phyloP scores from a whole-genome alignment of 1,284 basidiomycete genomes.

The Papiliotrema flavescens region DNA sequence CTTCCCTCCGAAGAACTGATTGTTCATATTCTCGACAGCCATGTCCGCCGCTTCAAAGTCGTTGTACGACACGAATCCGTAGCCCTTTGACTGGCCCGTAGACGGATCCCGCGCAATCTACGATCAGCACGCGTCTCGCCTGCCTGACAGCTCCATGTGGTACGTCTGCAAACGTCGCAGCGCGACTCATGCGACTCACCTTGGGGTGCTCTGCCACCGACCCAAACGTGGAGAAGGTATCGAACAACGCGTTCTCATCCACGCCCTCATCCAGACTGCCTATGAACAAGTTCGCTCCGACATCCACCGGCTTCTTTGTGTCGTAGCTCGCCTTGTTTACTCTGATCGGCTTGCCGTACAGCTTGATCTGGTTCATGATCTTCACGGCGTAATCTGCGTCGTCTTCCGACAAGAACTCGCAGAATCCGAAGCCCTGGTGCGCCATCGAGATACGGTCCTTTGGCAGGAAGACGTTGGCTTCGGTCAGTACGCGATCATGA shows the following conservation, averaged over 20 bases:
- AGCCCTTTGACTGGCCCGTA: conserved; percentile 84
- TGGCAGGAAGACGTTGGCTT: conserved; percentile 97
- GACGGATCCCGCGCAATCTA: conserved; percentile 87
- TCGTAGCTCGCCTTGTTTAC: conserved; percentile 98
- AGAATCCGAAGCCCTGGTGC: conserved; percentile 98
- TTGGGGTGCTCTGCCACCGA: conserved; percentile 91
- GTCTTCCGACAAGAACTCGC: conserved; percentile 96
- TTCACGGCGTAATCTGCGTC: conserved; percentile 99
- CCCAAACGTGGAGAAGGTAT: conserved; percentile 94
- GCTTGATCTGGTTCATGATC: conserved; percentile 99
- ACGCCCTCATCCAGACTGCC: conserved; percentile 92
- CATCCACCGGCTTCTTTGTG: conserved; percentile 88
- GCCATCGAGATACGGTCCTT: conserved; percentile 97
- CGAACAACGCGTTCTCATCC: conserved; percentile 86
- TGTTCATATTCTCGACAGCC: conserved; percentile 93
- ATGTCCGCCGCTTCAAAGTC: conserved; percentile 97
- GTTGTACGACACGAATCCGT: conserved; percentile 94
- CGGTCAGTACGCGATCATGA: conserved; percentile 8
- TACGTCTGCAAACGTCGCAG: not conserved
- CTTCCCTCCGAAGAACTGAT: conserved; percentile 97
- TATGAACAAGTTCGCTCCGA: conserved; percentile 95
- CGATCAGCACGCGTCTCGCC: not conserved
- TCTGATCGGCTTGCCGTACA: conserved; percentile 96
- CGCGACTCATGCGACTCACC: conserved; percentile 54
- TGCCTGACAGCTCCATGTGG: not conserved